A percentile compares a stretch with the other conserved stretches of the same genome.
These are phyloP conservation scores for Viola pubescens DNA, from an alignment of 441 rosid genomes.

Conservation along the genomic window DNA sequence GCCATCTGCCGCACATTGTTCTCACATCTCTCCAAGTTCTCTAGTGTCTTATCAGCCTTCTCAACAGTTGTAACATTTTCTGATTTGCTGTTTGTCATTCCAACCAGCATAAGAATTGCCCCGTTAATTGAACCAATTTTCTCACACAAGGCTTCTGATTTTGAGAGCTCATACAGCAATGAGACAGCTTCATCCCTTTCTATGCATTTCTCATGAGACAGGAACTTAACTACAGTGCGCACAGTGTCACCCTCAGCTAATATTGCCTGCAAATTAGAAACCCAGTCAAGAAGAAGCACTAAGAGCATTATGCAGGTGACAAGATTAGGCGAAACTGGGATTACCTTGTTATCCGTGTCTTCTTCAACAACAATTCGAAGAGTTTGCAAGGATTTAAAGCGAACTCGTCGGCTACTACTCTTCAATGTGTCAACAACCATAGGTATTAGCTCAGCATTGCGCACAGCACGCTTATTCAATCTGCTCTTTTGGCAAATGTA, in stretches of 20 bases:
- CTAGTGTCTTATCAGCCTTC: slow-evolving; percentile 79
- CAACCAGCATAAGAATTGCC: slow-evolving; percentile 85
- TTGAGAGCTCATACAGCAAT: slow-evolving; percentile 86
- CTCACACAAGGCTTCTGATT: slow-evolving; percentile 79
- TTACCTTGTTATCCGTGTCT: slow-evolving; percentile 85
- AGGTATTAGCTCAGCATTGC: slow-evolving; percentile 60
- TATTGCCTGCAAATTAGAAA: slow-evolving; percentile 50
- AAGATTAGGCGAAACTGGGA: slow-evolving; percentile 3
- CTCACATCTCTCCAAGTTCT: slow-evolving; percentile 71
- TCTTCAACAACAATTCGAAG: slow-evolving; percentile 73
- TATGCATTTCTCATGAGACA: slow-evolving; percentile 75
- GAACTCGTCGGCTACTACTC: slow-evolving; percentile 63
- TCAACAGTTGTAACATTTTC: slow-evolving; percentile 74
- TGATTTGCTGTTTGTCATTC: slow-evolving; percentile 84
- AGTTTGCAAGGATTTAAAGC: slow-evolving; percentile 71
- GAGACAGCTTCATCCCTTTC: slow-evolving; percentile 93
- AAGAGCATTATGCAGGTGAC: slow-evolving; percentile 9
- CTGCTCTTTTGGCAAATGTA: slow-evolving; percentile 55
- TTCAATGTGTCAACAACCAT: slow-evolving; percentile 72
- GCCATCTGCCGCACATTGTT: slow-evolving; percentile 94
- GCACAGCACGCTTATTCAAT: slow-evolving; percentile 55
- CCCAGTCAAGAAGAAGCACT: slow-evolving; percentile 8
- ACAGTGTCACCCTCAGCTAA: slow-evolving; percentile 87
- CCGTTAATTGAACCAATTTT: slow-evolving; percentile 91
- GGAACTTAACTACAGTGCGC: slow-evolving; percentile 82